Percentiles rank a stretch among this genome's conserved stretches.
These are phyloP conservation scores for Articulospora tetracladia DNA, from an alignment of 495 filamentous ascomycete species.

Conservation along the genomic window DNA sequence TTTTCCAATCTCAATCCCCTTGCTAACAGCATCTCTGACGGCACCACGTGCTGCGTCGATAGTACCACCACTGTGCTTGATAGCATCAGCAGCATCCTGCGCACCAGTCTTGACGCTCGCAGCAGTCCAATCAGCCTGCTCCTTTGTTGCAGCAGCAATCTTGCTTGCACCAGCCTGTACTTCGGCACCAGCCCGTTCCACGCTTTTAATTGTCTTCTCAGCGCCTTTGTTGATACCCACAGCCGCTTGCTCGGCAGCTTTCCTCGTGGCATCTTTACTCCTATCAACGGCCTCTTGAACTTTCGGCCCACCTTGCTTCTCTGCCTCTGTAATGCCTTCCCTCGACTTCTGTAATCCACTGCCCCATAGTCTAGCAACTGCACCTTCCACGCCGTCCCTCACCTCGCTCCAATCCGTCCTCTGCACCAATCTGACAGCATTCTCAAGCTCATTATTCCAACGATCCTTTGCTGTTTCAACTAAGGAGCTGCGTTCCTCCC, in stretches of 20 bases:
- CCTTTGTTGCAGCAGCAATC: conserved; percentile 12
- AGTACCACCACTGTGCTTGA: conserved; percentile 17
- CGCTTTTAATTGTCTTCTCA: conserved; percentile 10
- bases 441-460: conserved; percentile 76
- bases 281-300: conserved; percentile 30
- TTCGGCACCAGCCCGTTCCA: conserved; percentile 4
- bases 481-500: conserved; percentile 33
- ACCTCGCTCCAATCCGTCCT: conserved; percentile 59
- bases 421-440: conserved; percentile 62
- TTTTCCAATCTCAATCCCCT: conserved; percentile 31
- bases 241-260: conserved; percentile 11
- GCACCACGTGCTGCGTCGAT: conserved; percentile 28
- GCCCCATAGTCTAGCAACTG: conserved; percentile 24
- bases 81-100: conserved; percentile 10
- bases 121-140: conserved; percentile 3
- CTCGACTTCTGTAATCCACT: conserved; percentile 28
- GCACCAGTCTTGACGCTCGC: conserved; percentile 10
- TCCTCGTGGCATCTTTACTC: conserved; percentile 16
- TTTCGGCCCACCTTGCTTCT: conserved; percentile 28
- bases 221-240: conserved; percentile 13
- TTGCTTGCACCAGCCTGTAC: conserved; percentile 4
- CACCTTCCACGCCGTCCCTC: conserved; percentile 49
- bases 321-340: conserved; percentile 25
- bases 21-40: conserved; percentile 28
- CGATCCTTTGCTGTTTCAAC: conserved; percentile 68